Base-by-base conservation (phyloP, 768 basidiomycete genomes). In the Trichaptum fuscoviolaceum region DNA sequence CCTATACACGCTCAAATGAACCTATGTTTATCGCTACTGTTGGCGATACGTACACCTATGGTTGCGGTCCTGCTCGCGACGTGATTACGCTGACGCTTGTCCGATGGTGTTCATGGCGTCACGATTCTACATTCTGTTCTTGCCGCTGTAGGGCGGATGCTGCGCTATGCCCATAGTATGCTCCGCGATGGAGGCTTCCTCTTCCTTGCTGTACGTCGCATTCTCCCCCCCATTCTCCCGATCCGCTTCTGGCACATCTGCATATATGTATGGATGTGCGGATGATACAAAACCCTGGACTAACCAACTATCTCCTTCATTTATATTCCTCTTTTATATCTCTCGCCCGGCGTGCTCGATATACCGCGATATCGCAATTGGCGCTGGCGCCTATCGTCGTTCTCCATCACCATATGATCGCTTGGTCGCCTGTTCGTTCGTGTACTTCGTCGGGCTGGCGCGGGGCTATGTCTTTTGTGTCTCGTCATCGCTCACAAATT, bases 181-280 rank as follows among this genome's bases (percentile, higher is more conserved):
- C 77, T 93, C 57, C 74, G 76, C 1, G 71, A 77, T 9, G 80
- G 77, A 0, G 91, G 91, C 0, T 73, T 86, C 68, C 77, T 93
- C 2, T 94, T 92, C 73, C 80, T 94, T 60, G 89, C 83, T 12
- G 91, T 91, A 68, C 69, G 89, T 81, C 17, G 20, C 15, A n/a
- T 27, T 62, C 12, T 58, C 12, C 17, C 3, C n/a, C 36, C n/a
- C 30, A 63, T 25, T 27, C 23, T 26, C 65, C 42, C 64, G 67
- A 58, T 52, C 42, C 42, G 42, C 42, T 59, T 62, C 42, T 52
- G 42, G 42, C 42, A 52, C 42, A 34, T 52, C 17, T 12, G 25
- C 26, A 2, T 60, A 59, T 24, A 26, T 42, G 35, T 24, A 36
- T n/a, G 24, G 9, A 42, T 52, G 63, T 63, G 57, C 57, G 24